phyloP scores from a whole-genome alignment of 768 basidiomycete genomes.

The Termitomyces sp. region DNA sequence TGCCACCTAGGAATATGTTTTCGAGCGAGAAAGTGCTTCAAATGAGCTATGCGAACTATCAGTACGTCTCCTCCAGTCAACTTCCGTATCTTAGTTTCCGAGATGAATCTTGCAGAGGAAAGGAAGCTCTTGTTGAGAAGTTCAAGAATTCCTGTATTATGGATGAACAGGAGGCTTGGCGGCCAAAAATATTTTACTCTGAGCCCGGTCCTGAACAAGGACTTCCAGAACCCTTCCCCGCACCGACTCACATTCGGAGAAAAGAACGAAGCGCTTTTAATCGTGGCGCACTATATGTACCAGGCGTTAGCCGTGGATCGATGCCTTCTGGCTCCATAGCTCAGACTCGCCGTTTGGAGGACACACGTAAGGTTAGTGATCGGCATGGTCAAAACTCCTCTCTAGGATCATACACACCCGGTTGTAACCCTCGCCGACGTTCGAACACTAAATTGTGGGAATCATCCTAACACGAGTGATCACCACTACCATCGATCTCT shows the following conservation, averaged over 20 bases:
- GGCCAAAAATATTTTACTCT: slow-evolving; percentile 82
- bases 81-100: background rate
- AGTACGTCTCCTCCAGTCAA: slow-evolving; percentile 47
- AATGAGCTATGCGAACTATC: slow-evolving; percentile 91
- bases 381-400: slow-evolving; percentile 2
- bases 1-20: slow-evolving; percentile 73
- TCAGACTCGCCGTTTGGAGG: slow-evolving; percentile 14
- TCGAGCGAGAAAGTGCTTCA: slow-evolving; percentile 88
- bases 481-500: background rate
- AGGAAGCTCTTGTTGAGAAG: slow-evolving; percentile 86
- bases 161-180: slow-evolving; percentile 81
- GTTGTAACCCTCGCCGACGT: background rate
- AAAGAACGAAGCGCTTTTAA: slow-evolving; percentile 83
- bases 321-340: slow-evolving; percentile 9
- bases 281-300: slow-evolving; percentile 65
- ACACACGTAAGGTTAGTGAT: slow-evolving; percentile 6
- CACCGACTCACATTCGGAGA: slow-evolving; percentile 74
- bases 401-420: background rate
- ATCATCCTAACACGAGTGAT: background rate
- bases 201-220: slow-evolving; percentile 68
- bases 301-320: slow-evolving; percentile 15
- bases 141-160: slow-evolving; percentile 90
- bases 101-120: slow-evolving; percentile 51
- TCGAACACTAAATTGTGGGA: background rate
- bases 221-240: slow-evolving; percentile 75